A percentile compares a stretch with the other conserved stretches of the same genome.
Conservation (phyloP, 2,329 filamentous ascomycete genomes). For the Canariomyces notabilis region DNA sequence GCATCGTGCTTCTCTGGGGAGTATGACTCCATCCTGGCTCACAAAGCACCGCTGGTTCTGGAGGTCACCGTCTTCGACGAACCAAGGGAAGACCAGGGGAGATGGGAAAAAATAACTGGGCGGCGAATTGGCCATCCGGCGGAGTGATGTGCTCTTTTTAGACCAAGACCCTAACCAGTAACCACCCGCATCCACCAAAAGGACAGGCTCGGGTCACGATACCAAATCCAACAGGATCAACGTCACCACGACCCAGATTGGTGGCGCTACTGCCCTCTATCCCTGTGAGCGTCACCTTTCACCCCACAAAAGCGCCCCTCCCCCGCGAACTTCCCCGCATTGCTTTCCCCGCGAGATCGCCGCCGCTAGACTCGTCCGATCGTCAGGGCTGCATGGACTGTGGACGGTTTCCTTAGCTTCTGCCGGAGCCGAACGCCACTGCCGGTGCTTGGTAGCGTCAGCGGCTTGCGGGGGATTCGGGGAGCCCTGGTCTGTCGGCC, state of each 20-base stretch:
- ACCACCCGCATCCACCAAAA: neutral
- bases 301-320: no score
- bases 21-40: constrained; percentile 1
- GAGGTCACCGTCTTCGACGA: neutral
- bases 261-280: no score
- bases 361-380: neutral
- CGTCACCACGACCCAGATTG: no score
- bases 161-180: neutral
- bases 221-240: no score
- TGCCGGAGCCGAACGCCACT: constrained; percentile 2
- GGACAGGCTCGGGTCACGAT: no score
- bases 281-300: no score
- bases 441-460: constrained; percentile 1
- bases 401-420: neutral
- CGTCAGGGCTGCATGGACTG: neutral
- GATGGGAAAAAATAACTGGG: neutral
- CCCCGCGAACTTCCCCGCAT: constrained; percentile 6
- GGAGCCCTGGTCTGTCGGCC: no score
- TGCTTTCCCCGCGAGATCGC: neutral
- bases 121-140: no score
- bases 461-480: constrained; percentile 1
- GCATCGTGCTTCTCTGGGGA: neutral
- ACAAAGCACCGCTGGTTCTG: no score
- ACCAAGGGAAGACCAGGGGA: neutral
- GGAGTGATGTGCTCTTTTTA: neutral